These are phyloP conservation scores for Blastocystis sp. DNA, from an alignment of 352 stramenopile genomes.

Conservation along the genomic window DNA sequence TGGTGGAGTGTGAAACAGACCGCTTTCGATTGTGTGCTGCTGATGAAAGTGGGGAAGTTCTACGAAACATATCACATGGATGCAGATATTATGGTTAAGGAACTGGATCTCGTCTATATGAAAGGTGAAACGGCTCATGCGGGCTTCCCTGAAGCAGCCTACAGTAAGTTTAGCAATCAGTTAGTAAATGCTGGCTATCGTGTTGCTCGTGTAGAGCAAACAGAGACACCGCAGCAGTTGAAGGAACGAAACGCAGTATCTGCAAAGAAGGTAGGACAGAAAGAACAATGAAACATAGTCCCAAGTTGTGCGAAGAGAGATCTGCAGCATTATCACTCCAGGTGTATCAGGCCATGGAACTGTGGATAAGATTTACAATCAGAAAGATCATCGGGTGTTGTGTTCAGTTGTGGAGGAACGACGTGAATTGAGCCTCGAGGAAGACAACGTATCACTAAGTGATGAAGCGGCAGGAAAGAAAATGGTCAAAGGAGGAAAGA, in stretches of 20 bases:
- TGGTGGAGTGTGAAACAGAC: conserved; percentile 95
- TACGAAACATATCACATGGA: conserved; percentile 91
- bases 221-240: conserved; percentile 92
- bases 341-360: conserved; percentile 66
- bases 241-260: conserved; percentile 81
- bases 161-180: conserved; percentile 86
- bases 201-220: conserved; percentile 95
- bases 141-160: conserved; percentile 94
- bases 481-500: conserved; percentile 12
- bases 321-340: conserved; percentile 86
- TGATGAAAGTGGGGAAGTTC: conserved; percentile 90
- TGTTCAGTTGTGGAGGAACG: conserved; percentile 33
- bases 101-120: conserved; percentile 95
- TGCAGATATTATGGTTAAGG: conserved; percentile 88
- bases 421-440: neutral
- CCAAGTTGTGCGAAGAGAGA: conserved; percentile 83
- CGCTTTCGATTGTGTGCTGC: conserved; percentile 94
- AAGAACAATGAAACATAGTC: conserved; percentile 64
- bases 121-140: conserved; percentile 87
- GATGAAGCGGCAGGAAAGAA: neutral
- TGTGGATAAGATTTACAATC: conserved; percentile 61
- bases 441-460: neutral
- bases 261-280: conserved; percentile 62
- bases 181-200: conserved; percentile 90
- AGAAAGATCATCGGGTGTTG: conserved; percentile 66